Evolutionary conservation across 768 basidiomycete genomes (phyloP).

Genomic region (Gymnopilus junonius): DNA sequence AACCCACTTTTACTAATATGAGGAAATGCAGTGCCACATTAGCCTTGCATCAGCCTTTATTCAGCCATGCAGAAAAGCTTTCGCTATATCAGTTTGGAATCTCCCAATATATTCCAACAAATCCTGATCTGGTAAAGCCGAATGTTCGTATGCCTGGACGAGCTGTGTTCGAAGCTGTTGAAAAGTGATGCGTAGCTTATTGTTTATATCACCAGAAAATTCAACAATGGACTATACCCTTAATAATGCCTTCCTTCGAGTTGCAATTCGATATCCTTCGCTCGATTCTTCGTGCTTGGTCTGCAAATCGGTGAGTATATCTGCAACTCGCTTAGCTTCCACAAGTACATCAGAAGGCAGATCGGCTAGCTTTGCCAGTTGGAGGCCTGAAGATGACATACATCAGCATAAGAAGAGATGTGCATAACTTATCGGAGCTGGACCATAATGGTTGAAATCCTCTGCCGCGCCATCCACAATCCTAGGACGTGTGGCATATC

Average conservation of each 20-base stretch:
- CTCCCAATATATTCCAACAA: conserved; percentile 65
- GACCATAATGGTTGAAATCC: conserved; percentile 75
- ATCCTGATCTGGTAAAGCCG: conserved; percentile 74
- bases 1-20: too few species aligned
- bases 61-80: conserved; percentile 41
- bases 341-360: conserved; percentile 73
- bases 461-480: conserved; percentile 75
- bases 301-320: conserved; percentile 60
- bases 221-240: conserved; percentile 46
- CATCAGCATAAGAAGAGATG: not conserved
- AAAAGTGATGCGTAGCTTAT: not conserved
- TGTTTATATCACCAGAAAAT: not conserved
- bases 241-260: conserved; percentile 70
- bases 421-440: not conserved
- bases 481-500: conserved; percentile 25
- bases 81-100: conserved; percentile 73
- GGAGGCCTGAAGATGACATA: conserved; percentile 61
- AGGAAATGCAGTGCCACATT: too few species aligned
- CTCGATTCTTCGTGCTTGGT: conserved; percentile 63
- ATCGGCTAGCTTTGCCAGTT: conserved; percentile 87
- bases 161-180: conserved; percentile 74
- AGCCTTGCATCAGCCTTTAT: too few species aligned
- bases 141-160: conserved; percentile 71
- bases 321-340: conserved; percentile 66
- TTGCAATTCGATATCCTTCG: conserved; percentile 57